Evolutionary conservation across 768 basidiomycete genomes (phyloP).

Genomic region (Mrakia gelida): DNA sequence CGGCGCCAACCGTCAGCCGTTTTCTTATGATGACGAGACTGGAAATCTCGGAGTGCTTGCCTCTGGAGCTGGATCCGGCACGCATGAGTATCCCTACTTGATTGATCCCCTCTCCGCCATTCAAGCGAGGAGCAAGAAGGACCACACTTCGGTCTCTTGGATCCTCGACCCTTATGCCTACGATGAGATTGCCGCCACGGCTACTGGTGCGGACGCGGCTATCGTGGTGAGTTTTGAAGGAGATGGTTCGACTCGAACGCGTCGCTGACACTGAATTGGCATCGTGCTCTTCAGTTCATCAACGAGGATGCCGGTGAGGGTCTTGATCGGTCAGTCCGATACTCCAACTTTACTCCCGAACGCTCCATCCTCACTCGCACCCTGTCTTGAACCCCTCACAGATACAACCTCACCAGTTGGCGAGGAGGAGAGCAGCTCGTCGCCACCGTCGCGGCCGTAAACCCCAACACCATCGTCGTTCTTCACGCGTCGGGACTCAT

Average conservation of each 20-base stretch:
- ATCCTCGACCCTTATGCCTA: conserved; percentile 59
- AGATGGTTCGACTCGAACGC: too few relatives aligned
- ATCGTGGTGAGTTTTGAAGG: conserved; percentile 27
- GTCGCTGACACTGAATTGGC: too few relatives aligned
- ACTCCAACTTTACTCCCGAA: conserved; percentile 43
- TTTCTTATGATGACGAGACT: conserved; percentile 47
- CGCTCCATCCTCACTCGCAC: conserved; percentile 40
- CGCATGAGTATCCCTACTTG: conserved; percentile 37
- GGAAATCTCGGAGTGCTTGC: conserved; percentile 61
- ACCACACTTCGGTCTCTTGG: background rate
- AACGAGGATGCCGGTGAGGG: conserved; percentile 77
- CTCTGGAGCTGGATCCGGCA: conserved; percentile 80
- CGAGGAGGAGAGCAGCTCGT: conserved; percentile 67
- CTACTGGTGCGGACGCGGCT: conserved; percentile 34
- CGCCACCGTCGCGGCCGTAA: background rate
- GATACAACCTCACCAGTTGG: conserved; percentile 68
- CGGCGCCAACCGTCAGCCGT: conserved; percentile 67
- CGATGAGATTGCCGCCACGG: conserved; percentile 46
- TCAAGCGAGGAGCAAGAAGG: conserved; percentile 55
- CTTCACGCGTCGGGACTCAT: conserved; percentile 63
- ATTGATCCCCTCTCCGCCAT: conserved; percentile 62
- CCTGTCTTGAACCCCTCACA: conserved; percentile 39
- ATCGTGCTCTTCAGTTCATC: conserved; percentile 50
- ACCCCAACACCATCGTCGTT: conserved; percentile 57
- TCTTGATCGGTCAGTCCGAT: background rate